These are phyloP conservation scores for Hypoxylon sp. DNA, from an alignment of 2,329 filamentous ascomycete genomes.

Conservation along the genomic window DNA sequence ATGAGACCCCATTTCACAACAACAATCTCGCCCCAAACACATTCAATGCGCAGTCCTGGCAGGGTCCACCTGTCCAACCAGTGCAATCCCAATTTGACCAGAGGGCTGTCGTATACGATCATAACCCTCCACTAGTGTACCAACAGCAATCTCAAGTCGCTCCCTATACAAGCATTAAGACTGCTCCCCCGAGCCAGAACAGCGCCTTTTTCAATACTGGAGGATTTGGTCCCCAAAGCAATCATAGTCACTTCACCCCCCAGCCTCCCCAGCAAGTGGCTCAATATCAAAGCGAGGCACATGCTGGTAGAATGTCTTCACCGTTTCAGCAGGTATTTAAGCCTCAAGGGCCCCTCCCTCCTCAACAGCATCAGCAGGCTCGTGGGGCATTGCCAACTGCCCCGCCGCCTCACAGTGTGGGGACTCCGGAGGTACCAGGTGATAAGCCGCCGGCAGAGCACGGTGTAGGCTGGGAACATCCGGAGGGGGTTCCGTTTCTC, in stretches of 20 bases:
- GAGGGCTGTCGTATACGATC: slow-evolving; percentile 13
- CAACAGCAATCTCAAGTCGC: slow-evolving; percentile 8
- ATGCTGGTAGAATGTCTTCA: neutral
- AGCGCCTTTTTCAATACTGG: neutral
- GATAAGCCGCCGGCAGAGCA: neutral
- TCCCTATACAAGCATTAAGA: slow-evolving; percentile 6
- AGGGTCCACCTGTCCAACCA: slow-evolving; percentile 18
- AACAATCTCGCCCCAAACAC: slow-evolving; percentile 7
- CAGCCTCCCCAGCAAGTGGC: slow-evolving; percentile 11
- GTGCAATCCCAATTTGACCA: slow-evolving; percentile 13
- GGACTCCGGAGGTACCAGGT: neutral
- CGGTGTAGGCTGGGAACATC: slow-evolving; percentile 10
- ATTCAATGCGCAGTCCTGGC: slow-evolving; percentile 25
- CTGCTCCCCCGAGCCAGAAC: neutral
- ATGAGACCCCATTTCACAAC: slow-evolving; percentile 17
- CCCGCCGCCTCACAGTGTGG: slow-evolving; percentile 6
- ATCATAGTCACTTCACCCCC: slow-evolving; percentile 10
- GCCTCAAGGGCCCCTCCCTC: neutral
- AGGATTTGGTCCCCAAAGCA: slow-evolving; percentile 11
- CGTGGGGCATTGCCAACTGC: neutral
- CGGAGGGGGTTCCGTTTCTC: slow-evolving; percentile 19
- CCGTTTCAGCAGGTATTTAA: slow-evolving; percentile 11
- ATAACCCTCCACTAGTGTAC: slow-evolving; percentile 14
- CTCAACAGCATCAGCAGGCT: slow-evolving; percentile 7
- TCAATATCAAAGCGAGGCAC: slow-evolving; percentile 7